Evolutionary conservation across 352 stramenopile genomes (phyloP).

Genomic region (Globisporangium barbulae): DNA sequence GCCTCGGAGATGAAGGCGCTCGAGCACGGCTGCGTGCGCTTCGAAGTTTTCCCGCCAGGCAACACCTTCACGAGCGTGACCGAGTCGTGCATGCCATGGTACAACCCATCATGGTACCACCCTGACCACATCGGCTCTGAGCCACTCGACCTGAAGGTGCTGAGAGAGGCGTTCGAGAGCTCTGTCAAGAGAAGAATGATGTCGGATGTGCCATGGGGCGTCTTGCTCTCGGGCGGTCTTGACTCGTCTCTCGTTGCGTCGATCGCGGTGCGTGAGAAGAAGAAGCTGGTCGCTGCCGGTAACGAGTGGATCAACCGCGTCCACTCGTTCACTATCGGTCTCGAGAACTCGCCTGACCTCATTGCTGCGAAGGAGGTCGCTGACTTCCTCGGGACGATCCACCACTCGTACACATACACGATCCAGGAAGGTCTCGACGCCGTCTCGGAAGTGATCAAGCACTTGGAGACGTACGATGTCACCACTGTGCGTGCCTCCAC

Average conservation of each 20-base stretch:
- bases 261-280: conserved; percentile 93
- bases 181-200: conserved; percentile 97
- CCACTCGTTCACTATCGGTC: conserved; percentile 98
- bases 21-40: conserved; percentile 78
- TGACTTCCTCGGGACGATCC: conserved; percentile 96
- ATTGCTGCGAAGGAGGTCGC: conserved; percentile 95
- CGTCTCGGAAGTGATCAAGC: conserved; percentile 96
- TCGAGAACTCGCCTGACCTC: conserved; percentile 96
- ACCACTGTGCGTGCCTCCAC: conserved; percentile 98
- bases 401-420: conserved; percentile 99
- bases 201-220: conserved; percentile 98
- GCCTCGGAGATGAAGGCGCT: conserved; percentile 98
- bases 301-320: conserved; percentile 91
- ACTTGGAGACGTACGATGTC: conserved; percentile 98
- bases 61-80: conserved; percentile 84
- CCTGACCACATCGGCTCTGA: conserved; percentile 54
- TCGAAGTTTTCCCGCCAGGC: conserved; percentile 90
- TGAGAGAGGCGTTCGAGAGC: conserved; percentile 92
- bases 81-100: conserved; percentile 93
- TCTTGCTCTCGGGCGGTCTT: conserved; percentile 96
- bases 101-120: conserved; percentile 93
- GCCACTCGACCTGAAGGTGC: conserved; percentile 61
- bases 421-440: conserved; percentile 98
- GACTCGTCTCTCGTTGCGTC: conserved; percentile 98
- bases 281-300: conserved; percentile 77